Evolutionary conservation across 306 rosid species (phyloP).

Genomic region (Fragaria iinumae): DNA sequence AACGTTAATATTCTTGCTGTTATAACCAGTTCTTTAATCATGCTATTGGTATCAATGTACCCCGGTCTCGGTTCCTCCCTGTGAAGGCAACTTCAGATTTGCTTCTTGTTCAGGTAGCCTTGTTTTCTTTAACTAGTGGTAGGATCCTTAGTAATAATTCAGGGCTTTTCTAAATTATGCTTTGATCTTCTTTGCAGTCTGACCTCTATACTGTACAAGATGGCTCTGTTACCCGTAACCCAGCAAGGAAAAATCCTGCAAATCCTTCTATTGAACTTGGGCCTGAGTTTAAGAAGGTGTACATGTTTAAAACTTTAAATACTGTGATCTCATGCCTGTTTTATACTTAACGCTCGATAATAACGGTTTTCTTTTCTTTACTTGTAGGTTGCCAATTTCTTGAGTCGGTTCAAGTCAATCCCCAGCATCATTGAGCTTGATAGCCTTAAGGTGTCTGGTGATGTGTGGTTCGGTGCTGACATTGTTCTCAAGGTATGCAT

Average conservation of each 20-base stretch:
- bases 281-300: constrained; percentile 93
- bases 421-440: constrained; percentile 93
- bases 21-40: constrained; percentile 75
- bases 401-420: constrained; percentile 84
- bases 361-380: constrained; percentile 25
- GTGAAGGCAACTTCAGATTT: constrained; percentile 98
- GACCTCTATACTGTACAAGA: constrained; percentile 80
- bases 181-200: constrained; percentile 50
- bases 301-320: constrained; percentile 16
- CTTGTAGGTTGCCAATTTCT: constrained; percentile 71
- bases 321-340: constrained; percentile 7
- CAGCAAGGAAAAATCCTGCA: constrained; percentile 67
- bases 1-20: neutral
- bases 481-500: constrained; percentile 74
- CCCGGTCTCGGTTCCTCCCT: constrained; percentile 95
- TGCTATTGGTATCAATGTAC: constrained; percentile 89
- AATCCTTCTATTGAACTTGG: constrained; percentile 94
- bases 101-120: constrained; percentile 91
- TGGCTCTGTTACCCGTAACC: constrained; percentile 68
- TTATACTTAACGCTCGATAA: constrained; percentile 14
- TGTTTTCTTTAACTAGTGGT: constrained; percentile 21
- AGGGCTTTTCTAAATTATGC: constrained; percentile 16
- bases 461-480: constrained; percentile 85
- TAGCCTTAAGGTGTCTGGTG: constrained; percentile 82
- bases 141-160: constrained; percentile 17